A percentile compares a stretch with the other conserved stretches of the same genome.
Evolutionary conservation across 192 early-diverging fungal species (phyloP).

Genomic region (Haplosporangium gracile): DNA sequence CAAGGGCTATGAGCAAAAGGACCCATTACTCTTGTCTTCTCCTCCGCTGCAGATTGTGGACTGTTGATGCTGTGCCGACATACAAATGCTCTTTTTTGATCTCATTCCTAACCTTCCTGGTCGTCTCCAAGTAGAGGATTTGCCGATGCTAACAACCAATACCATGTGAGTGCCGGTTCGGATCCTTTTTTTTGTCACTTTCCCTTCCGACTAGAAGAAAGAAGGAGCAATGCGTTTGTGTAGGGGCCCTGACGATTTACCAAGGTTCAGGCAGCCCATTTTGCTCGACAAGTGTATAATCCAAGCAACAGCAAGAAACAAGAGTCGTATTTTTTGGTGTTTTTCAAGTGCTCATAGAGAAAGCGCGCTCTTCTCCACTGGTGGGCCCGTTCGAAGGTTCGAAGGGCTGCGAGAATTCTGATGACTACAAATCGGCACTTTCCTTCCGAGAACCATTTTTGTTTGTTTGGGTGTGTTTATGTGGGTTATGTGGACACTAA

Average conservation of each 20-base stretch:
- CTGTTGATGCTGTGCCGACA: background rate
- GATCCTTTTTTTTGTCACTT: background rate
- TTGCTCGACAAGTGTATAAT: background rate
- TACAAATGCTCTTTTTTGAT: background rate
- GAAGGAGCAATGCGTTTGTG: background rate
- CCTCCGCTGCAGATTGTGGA: no score
- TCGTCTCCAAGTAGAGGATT: background rate
- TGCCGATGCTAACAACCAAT: background rate
- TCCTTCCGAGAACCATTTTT: background rate
- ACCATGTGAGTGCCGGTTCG: background rate
- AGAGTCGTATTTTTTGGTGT: no score
- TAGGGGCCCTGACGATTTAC: background rate
- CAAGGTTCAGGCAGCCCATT: background rate
- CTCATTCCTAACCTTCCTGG: background rate
- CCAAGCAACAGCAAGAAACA: background rate
- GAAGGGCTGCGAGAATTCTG: background rate
- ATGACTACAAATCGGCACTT: slow-evolving; percentile 1
- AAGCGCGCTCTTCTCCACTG: background rate
- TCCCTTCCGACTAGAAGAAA: background rate
- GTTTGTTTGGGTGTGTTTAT: background rate
- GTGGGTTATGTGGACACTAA: background rate
- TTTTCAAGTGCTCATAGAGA: background rate
- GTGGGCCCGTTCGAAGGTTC: background rate
- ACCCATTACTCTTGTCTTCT: no score
- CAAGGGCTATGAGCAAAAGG: background rate